A percentile compares a stretch with the other conserved stretches of the same genome.
These are phyloP conservation scores for Lactarius indigo DNA, from an alignment of 768 basidiomycete genomes.

Conservation along the genomic window DNA sequence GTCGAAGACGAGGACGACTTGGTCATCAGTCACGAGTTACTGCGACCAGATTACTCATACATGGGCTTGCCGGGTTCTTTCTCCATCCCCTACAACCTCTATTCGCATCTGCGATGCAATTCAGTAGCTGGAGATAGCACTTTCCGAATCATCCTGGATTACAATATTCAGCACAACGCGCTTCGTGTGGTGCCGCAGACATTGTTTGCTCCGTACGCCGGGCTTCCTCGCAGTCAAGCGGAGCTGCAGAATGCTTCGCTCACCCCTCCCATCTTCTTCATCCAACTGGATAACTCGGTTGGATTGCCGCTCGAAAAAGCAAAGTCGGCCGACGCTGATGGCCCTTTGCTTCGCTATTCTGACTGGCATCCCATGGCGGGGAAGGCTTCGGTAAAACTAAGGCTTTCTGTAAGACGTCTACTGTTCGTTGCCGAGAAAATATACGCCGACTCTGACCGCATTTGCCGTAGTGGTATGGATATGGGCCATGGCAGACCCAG, in stretches of 20 bases:
- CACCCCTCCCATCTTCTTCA: constrained; percentile 14
- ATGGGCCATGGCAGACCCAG: constrained; percentile 16
- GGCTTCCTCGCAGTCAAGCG: constrained; percentile 12
- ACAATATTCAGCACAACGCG: background rate
- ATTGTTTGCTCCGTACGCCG: constrained; percentile 19
- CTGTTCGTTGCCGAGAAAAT: background rate
- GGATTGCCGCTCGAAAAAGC: constrained; percentile 16
- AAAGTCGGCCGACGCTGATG: constrained; percentile 7
- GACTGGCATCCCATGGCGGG: constrained; percentile 19
- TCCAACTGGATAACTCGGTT: constrained; percentile 2
- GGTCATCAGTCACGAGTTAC: constrained; percentile 9
- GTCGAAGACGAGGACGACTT: constrained; percentile 16
- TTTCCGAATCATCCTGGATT: constrained; percentile 13
- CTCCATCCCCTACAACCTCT: constrained; percentile 12
- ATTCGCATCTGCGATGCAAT: constrained; percentile 17
- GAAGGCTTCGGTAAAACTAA: constrained; percentile 18
- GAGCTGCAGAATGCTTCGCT: constrained; percentile 13
- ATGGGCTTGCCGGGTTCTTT: constrained; percentile 16
- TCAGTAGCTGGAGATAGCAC: constrained; percentile 10
- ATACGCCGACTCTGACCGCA: background rate
- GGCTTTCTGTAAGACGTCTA: constrained; percentile 11
- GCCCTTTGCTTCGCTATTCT: constrained; percentile 1
- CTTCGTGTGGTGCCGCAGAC: constrained; percentile 10
- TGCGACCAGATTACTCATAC: constrained; percentile 17
- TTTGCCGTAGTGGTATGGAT: constrained; percentile 14